These are phyloP conservation scores for Tolypocladium inflatum DNA, from an alignment of 2,329 filamentous ascomycete species.

Conservation along the genomic window DNA sequence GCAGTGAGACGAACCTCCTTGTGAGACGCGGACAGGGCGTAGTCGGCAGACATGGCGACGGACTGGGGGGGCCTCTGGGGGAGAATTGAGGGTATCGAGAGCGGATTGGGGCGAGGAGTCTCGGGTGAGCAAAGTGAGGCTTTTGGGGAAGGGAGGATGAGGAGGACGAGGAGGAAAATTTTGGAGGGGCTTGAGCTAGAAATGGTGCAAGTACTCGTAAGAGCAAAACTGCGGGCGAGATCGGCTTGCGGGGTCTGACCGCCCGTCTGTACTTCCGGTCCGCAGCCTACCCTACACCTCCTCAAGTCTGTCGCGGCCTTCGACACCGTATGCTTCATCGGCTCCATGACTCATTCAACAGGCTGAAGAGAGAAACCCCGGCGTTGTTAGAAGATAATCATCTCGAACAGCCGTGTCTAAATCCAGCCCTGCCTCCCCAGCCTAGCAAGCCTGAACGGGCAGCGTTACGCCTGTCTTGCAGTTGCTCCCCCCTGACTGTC, in stretches of 20 bases:
- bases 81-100: neutral
- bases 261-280: neutral
- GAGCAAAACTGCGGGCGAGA: constrained; percentile 4
- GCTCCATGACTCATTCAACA: too few species aligned
- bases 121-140: neutral
- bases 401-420: neutral
- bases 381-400: neutral
- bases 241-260: constrained; percentile 6
- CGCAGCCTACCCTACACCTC: neutral
- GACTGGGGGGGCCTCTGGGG: constrained; percentile 2
- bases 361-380: too few species aligned
- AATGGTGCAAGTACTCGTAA: neutral
- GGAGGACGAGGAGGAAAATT: constrained; percentile 1
- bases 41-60: constrained; percentile 33
- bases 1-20: constrained; percentile 37
- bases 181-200: neutral
- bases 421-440: too few species aligned
- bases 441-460: neutral
- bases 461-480: neutral
- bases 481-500: too few species aligned
- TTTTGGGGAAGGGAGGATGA: neutral
- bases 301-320: too few species aligned
- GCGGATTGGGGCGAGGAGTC: neutral
- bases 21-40: constrained; percentile 44
- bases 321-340: too few species aligned